These are phyloP conservation scores for Amauroascus verrucosus DNA, from an alignment of 2,329 filamentous ascomycete species.

Conservation along the genomic window DNA sequence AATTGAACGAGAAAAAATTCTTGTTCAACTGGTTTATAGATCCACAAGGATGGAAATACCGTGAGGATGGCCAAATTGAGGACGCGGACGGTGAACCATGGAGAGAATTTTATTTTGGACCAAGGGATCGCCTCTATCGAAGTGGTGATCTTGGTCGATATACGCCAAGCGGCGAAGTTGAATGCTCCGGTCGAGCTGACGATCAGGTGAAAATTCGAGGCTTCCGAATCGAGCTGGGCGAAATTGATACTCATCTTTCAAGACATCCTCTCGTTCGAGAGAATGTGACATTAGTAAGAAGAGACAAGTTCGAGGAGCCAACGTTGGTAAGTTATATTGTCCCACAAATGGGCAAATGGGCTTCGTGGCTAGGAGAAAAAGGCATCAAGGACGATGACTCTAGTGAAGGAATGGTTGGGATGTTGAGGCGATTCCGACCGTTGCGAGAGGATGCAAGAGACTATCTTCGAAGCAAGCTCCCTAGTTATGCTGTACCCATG, in stretches of 20 bases:
- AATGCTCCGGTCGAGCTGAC: constrained; percentile 70
- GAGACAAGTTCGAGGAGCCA: constrained; percentile 75
- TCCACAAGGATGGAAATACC: constrained; percentile 55
- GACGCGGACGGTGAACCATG: constrained; percentile 55
- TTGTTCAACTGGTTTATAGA: constrained; percentile 79
- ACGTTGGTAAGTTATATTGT: constrained; percentile 85
- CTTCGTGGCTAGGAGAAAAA: constrained; percentile 51
- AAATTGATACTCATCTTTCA: constrained; percentile 78
- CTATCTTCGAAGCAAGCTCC: constrained; percentile 52
- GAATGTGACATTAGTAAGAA: constrained; percentile 72
- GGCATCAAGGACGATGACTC: constrained; percentile 43
- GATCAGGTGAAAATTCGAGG: constrained; percentile 92
- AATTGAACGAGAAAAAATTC: constrained; percentile 66
- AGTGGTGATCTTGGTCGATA: constrained; percentile 79
- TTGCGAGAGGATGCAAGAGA: constrained; percentile 37
- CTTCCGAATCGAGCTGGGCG: constrained; percentile 87
- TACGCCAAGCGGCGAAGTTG: constrained; percentile 58
- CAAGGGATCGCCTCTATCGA: constrained; percentile 74
- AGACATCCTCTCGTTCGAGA: constrained; percentile 68
- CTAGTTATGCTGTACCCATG: constrained; percentile 64
- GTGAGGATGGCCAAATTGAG: constrained; percentile 47
- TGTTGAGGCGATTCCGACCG: constrained; percentile 52
- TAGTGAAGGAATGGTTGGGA: constrained; percentile 43
- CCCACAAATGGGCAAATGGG: constrained; percentile 67
- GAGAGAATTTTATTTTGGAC: constrained; percentile 68